A percentile compares a stretch with the other conserved stretches of the same genome.
phyloP scores from a whole-genome alignment of 441 rosid species.

The Viola pubescens region DNA sequence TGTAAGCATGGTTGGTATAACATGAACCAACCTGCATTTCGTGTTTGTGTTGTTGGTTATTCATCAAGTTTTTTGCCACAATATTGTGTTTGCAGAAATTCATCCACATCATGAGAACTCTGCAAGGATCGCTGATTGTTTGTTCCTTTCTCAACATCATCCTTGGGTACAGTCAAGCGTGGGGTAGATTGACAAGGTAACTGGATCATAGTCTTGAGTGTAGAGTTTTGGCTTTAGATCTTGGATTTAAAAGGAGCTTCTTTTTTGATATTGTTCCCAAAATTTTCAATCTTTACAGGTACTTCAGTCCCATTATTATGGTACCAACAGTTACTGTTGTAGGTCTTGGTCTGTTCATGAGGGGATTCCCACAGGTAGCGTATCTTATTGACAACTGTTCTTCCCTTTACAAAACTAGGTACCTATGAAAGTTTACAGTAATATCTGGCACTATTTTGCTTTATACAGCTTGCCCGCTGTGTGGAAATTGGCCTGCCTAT shows the following conservation, averaged over 20 bases:
- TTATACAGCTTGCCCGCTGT: slow-evolving; percentile 74
- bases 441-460: neutral
- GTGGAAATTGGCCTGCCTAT: slow-evolving; percentile 91
- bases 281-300: slow-evolving; percentile 29
- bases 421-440: neutral
- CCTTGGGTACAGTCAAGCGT: slow-evolving; percentile 57
- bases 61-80: neutral
- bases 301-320: slow-evolving; percentile 59
- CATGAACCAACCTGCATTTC: neutral
- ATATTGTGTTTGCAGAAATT: slow-evolving; percentile 51
- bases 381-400: slow-evolving; percentile 2
- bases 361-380: slow-evolving; percentile 86
- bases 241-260: slow-evolving; percentile 7
- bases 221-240: slow-evolving; percentile 1
- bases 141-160: slow-evolving; percentile 73
- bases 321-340: slow-evolving; percentile 66
- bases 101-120: slow-evolving; percentile 58
- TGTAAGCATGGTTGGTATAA: neutral
- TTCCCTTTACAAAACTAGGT: neutral
- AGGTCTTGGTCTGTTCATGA: slow-evolving; percentile 69
- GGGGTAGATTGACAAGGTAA: slow-evolving; percentile 76
- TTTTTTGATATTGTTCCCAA: neutral
- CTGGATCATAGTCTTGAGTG: slow-evolving; percentile 2
- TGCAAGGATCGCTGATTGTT: slow-evolving; percentile 84
- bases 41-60: slow-evolving; percentile 2